Percentiles rank a stretch among this genome's conserved stretches.
These are phyloP conservation scores for Apiospora kogelbergensis DNA, from an alignment of 2,329 filamentous ascomycete species.

Conservation along the genomic window DNA sequence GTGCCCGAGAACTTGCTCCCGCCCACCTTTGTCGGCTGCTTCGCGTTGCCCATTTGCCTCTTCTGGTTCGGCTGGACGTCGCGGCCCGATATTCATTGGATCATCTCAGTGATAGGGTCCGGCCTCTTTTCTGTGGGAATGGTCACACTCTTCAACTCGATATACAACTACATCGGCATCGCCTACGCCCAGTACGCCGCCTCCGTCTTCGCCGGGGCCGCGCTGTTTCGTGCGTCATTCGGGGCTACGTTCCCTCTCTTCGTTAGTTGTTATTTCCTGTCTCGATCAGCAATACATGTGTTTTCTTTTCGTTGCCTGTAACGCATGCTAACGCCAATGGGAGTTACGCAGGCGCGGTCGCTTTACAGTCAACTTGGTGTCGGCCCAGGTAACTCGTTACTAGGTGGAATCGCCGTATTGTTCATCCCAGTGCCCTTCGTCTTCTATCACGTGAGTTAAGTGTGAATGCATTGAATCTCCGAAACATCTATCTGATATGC, in stretches of 20 bases:
- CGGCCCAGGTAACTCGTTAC: slow-evolving; percentile 21
- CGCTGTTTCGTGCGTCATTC: slow-evolving; percentile 20
- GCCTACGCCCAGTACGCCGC: slow-evolving; percentile 22
- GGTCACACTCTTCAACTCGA: slow-evolving; percentile 24
- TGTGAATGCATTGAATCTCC: not conserved
- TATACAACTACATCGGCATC: slow-evolving; percentile 26
- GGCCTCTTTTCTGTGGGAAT: slow-evolving; percentile 39
- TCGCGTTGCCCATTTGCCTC: slow-evolving; percentile 49
- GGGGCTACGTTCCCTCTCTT: slow-evolving; percentile 25
- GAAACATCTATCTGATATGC: not conserved
- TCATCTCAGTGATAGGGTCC: slow-evolving; percentile 49
- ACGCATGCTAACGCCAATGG: not conserved
- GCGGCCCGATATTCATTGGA: slow-evolving; percentile 43
- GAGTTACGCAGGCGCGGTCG: slow-evolving; percentile 13
- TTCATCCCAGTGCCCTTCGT: slow-evolving; percentile 23
- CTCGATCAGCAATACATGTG: not conserved
- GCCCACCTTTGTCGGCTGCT: slow-evolving; percentile 48
- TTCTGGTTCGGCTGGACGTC: slow-evolving; percentile 47
- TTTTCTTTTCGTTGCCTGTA: too few species aligned
- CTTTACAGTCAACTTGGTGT: slow-evolving; percentile 21
- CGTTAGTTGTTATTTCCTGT: slow-evolving; percentile 13
- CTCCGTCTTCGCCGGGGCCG: slow-evolving; percentile 23
- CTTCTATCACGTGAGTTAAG: slow-evolving; percentile 19
- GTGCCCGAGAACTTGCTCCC: slow-evolving; percentile 19
- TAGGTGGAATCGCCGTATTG: slow-evolving; percentile 21